These are phyloP conservation scores for Botrytis medusae DNA, from an alignment of 2,329 filamentous ascomycete genomes.

Conservation along the genomic window DNA sequence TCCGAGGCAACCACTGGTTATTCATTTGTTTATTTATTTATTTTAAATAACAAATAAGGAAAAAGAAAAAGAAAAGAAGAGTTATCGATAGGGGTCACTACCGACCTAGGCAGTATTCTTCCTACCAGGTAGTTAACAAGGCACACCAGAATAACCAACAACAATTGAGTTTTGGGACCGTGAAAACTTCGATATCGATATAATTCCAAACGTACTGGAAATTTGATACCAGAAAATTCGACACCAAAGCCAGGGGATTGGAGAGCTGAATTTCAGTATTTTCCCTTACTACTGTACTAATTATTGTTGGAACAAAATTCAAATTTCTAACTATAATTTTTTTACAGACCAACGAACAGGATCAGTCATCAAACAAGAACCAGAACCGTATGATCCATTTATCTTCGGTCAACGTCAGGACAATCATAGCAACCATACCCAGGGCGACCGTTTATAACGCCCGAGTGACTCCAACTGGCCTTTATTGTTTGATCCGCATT, in stretches of 20 bases:
- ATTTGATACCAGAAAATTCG: background rate
- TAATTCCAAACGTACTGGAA: background rate
- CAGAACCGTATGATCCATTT: slow-evolving; percentile 15
- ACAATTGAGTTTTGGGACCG: background rate
- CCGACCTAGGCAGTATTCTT: background rate
- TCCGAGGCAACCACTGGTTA: background rate
- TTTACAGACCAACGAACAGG: slow-evolving; percentile 11
- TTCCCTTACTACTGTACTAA: background rate
- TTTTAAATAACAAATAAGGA: background rate
- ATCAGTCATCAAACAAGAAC: slow-evolving; percentile 19
- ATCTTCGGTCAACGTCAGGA: slow-evolving; percentile 12
- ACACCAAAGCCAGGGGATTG: background rate
- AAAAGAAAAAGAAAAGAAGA: no score
- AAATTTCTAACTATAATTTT: background rate
- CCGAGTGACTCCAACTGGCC: slow-evolving; percentile 10
- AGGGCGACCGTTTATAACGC: background rate
- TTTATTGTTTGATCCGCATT: slow-evolving; percentile 1
- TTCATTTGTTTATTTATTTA: background rate
- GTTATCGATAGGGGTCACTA: background rate
- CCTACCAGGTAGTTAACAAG: background rate
- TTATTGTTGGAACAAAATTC: background rate
- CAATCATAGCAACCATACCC: background rate
- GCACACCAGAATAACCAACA: background rate
- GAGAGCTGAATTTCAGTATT: background rate
- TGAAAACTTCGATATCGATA: background rate